These are phyloP conservation scores for Bipolaris gigantea DNA, from an alignment of 2,329 filamentous ascomycete genomes.

Conservation along the genomic window DNA sequence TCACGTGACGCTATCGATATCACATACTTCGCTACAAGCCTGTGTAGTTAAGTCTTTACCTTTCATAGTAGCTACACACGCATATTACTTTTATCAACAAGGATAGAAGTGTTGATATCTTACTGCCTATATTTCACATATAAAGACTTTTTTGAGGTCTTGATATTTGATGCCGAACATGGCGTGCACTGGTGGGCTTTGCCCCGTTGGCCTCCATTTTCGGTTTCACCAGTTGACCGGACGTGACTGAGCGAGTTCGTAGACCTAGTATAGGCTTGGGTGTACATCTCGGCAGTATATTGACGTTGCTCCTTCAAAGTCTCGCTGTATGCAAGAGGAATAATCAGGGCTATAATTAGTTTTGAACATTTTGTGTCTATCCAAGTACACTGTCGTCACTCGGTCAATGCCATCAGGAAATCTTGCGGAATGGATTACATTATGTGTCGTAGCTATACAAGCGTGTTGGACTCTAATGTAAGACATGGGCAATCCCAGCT, in stretches of 20 bases:
- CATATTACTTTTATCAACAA: too few species aligned
- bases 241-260: too few species aligned
- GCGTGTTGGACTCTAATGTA: neutral
- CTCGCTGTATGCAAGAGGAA: conserved; percentile 23
- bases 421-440: neutral
- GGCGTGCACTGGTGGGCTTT: neutral
- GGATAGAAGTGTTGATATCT: too few species aligned
- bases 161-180: too few species aligned
- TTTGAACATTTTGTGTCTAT: conserved; percentile 25
- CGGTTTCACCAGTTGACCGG: neutral
- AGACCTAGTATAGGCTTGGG: conserved; percentile 19
- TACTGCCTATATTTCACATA: too few species aligned
- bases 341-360: conserved; percentile 14
- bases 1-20: too few species aligned
- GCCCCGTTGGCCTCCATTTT: neutral
- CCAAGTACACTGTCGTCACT: conserved; percentile 10
- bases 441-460: neutral
- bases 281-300: conserved; percentile 33
- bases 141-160: too few species aligned
- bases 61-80: too few species aligned
- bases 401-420: conserved; percentile 9
- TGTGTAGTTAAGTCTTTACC: too few species aligned
- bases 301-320: conserved; percentile 39
- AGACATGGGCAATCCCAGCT: conserved; percentile 4
- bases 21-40: too few species aligned